Evolutionary conservation across 2,329 filamentous ascomycete species (phyloP).

Genomic region (Graphilbum sp.): DNA sequence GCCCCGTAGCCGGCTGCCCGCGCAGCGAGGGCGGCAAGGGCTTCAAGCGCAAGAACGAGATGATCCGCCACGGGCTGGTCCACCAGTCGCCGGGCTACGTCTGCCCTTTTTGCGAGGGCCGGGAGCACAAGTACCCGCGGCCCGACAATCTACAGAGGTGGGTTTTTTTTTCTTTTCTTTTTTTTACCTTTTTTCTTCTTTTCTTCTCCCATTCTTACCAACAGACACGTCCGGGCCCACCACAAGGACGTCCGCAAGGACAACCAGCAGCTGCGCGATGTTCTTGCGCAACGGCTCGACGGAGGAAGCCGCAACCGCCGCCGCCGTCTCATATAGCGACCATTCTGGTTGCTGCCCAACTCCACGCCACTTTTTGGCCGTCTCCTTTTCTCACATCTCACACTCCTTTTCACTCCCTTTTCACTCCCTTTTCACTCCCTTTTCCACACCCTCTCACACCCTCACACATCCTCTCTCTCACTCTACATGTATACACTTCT

Average conservation of each 20-base stretch:
- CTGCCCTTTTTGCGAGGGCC: slow-evolving; percentile 87
- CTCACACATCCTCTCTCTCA: no score
- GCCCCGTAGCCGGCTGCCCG: slow-evolving; percentile 44
- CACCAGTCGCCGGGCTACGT: slow-evolving; percentile 91
- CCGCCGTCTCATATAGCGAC: slow-evolving; percentile 6
- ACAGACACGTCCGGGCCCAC: slow-evolving; percentile 80
- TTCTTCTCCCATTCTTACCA: background rate
- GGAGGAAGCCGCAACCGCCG: slow-evolving; percentile 68
- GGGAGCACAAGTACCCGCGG: slow-evolving; percentile 85
- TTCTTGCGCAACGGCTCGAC: slow-evolving; percentile 72
- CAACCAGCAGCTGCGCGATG: slow-evolving; percentile 63
- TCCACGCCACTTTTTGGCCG: slow-evolving; percentile 2
- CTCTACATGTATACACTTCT: background rate
- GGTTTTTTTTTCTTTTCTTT: slow-evolving; percentile 12
- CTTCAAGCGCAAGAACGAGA: slow-evolving; percentile 58
- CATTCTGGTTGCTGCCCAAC: background rate
- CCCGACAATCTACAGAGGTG: slow-evolving; percentile 93
- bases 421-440: no score
- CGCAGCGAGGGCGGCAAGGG: slow-evolving; percentile 48
- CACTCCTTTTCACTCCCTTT: background rate
- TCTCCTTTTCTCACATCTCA: slow-evolving; percentile 2
- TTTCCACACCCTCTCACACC: no score
- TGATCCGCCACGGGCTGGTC: slow-evolving; percentile 67
- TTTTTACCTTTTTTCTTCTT: slow-evolving; percentile 23
- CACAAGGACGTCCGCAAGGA: slow-evolving; percentile 83